Conservation (phyloP, 1,284 basidiomycete species). For the Exsudoporus floridanus region DNA sequence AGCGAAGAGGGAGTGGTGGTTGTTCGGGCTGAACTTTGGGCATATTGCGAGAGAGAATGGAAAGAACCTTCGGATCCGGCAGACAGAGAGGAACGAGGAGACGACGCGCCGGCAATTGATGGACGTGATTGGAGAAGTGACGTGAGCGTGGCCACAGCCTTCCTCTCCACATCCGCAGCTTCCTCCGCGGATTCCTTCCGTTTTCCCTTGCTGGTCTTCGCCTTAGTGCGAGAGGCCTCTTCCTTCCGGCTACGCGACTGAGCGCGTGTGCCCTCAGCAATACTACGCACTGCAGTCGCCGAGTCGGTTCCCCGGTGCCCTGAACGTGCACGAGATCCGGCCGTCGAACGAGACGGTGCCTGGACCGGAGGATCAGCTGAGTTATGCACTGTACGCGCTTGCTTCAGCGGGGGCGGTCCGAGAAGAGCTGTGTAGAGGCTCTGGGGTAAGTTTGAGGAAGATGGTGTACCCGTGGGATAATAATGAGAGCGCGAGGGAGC, state of each 20-base stretch:
- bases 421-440: constrained; percentile 72
- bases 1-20: constrained; percentile 36
- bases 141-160: constrained; percentile 76
- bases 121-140: constrained; percentile 64
- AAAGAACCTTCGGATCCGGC: constrained; percentile 54
- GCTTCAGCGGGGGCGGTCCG: constrained; percentile 68
- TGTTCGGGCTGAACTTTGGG: constrained; percentile 59
- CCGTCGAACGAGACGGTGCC: constrained; percentile 43
- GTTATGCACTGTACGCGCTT: constrained; percentile 72
- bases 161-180: constrained; percentile 63
- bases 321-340: constrained; percentile 30
- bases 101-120: constrained; percentile 55
- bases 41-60: constrained; percentile 58
- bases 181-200: constrained; percentile 43
- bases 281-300: constrained; percentile 30
- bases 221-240: constrained; percentile 19
- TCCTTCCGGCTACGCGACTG: constrained; percentile 34
- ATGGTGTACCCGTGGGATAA: constrained; percentile 32
- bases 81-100: constrained; percentile 66
- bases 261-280: constrained; percentile 48
- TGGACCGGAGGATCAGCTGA: constrained; percentile 65
- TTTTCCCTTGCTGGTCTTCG: constrained; percentile 48
- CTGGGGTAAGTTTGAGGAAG: constrained; percentile 40
- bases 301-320: constrained; percentile 17
- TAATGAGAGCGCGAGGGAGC: constrained; percentile 41